A percentile compares a stretch with the other conserved stretches of the same genome.
Conservation (phyloP, 805 yeast species). For the Sugiyamaella qingdaonensis region DNA sequence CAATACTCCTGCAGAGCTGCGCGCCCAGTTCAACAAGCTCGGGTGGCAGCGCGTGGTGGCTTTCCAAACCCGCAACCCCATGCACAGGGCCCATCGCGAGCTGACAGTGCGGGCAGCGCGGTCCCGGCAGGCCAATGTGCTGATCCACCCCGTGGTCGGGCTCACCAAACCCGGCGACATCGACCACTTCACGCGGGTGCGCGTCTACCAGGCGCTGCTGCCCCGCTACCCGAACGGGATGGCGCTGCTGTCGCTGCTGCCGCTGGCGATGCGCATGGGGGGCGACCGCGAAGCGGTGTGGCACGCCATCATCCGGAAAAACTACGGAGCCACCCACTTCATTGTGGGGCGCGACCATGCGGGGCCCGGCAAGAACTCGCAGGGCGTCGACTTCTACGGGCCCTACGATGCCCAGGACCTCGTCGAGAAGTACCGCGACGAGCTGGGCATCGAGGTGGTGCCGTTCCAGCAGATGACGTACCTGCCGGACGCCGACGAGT, state of each 20-base stretch:
- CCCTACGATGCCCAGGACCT: conserved; percentile 95
- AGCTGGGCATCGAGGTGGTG: conserved; percentile 83
- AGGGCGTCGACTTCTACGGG: conserved; percentile 92
- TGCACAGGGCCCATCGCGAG: conserved; percentile 98
- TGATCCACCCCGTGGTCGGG: conserved; percentile 96
- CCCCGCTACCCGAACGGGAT: conserved; percentile 92
- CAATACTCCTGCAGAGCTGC: conserved; percentile 85
- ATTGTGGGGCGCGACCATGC: conserved; percentile 98
- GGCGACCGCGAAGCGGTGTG: conserved; percentile 98
- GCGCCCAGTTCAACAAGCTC: conserved; percentile 73
- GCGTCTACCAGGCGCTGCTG: conserved; percentile 87
- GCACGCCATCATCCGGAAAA: conserved; percentile 96
- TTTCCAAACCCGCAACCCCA: conserved; percentile 96
- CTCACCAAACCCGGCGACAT: conserved; percentile 96
- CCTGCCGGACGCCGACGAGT: conserved; percentile 90
- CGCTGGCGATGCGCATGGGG: conserved; percentile 98
- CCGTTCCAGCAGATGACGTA: conserved; percentile 97
- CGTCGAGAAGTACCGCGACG: conserved; percentile 69
- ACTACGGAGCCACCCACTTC: conserved; percentile 95
- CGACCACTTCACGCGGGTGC: conserved; percentile 95
- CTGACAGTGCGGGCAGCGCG: conserved; percentile 95
- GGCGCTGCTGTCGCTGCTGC: conserved; percentile 83
- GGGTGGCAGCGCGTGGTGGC: conserved; percentile 92
- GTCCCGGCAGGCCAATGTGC: conserved; percentile 77
- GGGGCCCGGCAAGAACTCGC: conserved; percentile 86